Evolutionary conservation across 2,329 filamentous ascomycete species (phyloP), one percentile per base, ranked within the genome.

Genomic region (Zasmidium cellare): DNA sequence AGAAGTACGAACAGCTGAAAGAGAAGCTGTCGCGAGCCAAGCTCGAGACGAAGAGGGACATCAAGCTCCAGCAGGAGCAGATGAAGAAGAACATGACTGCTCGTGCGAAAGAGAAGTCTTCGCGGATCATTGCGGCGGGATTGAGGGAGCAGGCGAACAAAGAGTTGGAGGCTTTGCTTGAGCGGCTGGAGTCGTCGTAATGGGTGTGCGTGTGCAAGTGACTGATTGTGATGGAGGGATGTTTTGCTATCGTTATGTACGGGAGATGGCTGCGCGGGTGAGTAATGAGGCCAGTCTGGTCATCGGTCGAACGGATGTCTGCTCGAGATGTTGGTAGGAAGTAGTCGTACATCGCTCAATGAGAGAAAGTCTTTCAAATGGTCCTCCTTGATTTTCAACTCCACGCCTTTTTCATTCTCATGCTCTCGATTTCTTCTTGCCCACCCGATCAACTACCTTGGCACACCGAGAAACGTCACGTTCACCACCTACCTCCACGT

Each of bases 1-100:
- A 70, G 20, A 71, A 75, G n/a, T 74, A 77, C 52, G 35, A 41
- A 14, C 35, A 41, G 35, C 6, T 41, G 12, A 41, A 41, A n/a
- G 35, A 41, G n/a, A 9, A n/a, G 6, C 35, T 41, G 3, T 14
- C 35, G 5, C 7, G 35, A 5, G 35, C 35, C 7, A 41, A 41
- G 16, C 12, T 16, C 35, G 35, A 47, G 46, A 47, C 16, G 20
- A 28, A 41, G 35, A 41, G 20, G 31, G 18, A 9, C 20, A 28
- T 50, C 31, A 18, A 41, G 35, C 7, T 3, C 16, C 35, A 41
- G 14, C 53, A 49, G 18, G 24, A 44, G 19, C 19, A 35, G 31
- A 51, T 24, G 20, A 46, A 56, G 35, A 19, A 31, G 47, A 6
- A 41, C 6, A 6, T 14, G 12, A n/a, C 35, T 41, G 16, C 7